Evolutionary conservation across 2,329 filamentous ascomycete species (phyloP), one percentile per base, ranked within the genome.

Genomic region (Trichoderma sp.): DNA sequence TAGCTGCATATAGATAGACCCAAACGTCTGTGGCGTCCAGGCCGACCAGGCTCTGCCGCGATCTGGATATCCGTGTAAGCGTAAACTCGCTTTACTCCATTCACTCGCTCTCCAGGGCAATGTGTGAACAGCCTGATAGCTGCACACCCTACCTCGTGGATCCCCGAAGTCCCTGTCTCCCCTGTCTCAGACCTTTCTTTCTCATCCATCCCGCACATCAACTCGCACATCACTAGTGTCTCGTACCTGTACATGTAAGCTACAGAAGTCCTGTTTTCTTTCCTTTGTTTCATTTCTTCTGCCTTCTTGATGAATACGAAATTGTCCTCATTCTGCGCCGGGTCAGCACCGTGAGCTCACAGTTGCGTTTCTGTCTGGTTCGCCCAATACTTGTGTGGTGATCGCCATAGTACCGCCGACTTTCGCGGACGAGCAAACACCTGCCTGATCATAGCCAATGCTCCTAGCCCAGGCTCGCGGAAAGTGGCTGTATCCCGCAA

Each of bases 161-260:
- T 55, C 50, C 50, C 59, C 59, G 59, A 63, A 63, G 59, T 34
- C 59, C 59, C 59, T 63, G 59, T 54, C 59, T 55, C 59, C 59
- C 59, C 50, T 44, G 50, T 63, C 59, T 63, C 50, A 63, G 50
- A 55, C 59, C 26, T 41, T 60, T 60, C 21, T 30, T 43, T 44
- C 21, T 19, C 44, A 9, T 12, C 39, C 39, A 44, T 56, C 54
- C 39, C 54, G 12, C 54, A 57, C 56, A 59, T 21, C 24, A 7
- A 30, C 41, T 63, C 59, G 48, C 39, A 45, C 54, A 50, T 15
- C 15, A 43, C 59, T 24, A n/a, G n/a, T n/a, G n/a, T n/a, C n/a
- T 39, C 34, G 12, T 39, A 14, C 34, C 14, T 39, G 34, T 14
- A 43, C 58, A 19, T 28, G 50, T 63, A 55, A 54, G 59, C 59